Evolutionary conservation across 345 rosid genomes (phyloP), one percentile per base, ranked within the genome.

Genomic region (Citrus inodora): DNA sequence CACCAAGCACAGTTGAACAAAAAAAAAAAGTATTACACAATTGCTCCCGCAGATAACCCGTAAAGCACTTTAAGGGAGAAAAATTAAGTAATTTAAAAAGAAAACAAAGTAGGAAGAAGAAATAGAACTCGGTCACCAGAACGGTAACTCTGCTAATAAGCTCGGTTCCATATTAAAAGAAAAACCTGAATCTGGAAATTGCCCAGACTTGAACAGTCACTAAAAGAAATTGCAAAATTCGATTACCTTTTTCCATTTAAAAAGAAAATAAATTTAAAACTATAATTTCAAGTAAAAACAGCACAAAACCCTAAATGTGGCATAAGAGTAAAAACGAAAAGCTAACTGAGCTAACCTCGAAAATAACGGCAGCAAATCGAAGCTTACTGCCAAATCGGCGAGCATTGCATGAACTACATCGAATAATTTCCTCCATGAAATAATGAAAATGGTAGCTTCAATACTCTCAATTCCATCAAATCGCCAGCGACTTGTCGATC

Each of bases 341-440:
- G n/a, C 25, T 64, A 79, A 74, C 74, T 75, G 33, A 84, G 78
- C 89, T 87, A 63, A 93, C 99, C 90, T 87, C 82, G 78, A 85
- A 86, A 69, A 87, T 19, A 75, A 84, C 74, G 80, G 87, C 73
- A 66, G 75, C 81, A 65, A 91, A 89, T 82, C 94, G 86, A 74
- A 87, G 90, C 88, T 87, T 87, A 56, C 53, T 46, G 77, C 56
- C 72, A 70, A 84, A 64, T 82, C 88, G 33, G 76, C 75, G 65
- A 28, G 64, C 70, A 48, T 79, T 53, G 61, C 83, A 85, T 74
- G 89, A 76, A 78, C 86, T 55, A 55, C 82, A 78, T 48, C 73
- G 87, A 69, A 73, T 63, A 66, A 82, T 40, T 78, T 85, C 67
- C 97, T 91, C 99, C 99, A 95, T 95, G 90, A 87, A 87, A 88